A percentile compares a stretch with the other conserved stretches of the same genome.
phyloP scores from a whole-genome alignment of 176 grass and related monocot genomes.

The Rhipidocladum racemiflorum region DNA sequence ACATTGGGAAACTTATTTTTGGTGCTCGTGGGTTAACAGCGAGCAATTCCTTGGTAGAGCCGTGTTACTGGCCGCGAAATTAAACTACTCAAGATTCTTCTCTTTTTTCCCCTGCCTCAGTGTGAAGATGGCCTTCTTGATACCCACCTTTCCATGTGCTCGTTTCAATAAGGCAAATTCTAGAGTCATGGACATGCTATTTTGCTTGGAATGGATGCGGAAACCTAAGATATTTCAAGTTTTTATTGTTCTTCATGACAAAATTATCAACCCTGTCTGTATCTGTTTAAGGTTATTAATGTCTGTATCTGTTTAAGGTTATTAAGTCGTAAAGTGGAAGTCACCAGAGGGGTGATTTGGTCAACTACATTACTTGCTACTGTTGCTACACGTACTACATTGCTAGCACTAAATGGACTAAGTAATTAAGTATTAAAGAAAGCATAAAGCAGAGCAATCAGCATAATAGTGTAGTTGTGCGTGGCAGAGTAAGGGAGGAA shows the following conservation, averaged over 20 bases:
- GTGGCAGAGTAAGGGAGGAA: no score
- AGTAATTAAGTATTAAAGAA: no score
- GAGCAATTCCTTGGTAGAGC: conserved; percentile 41
- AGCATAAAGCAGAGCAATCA: no score
- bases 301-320: no score
- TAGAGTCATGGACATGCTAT: conserved; percentile 17
- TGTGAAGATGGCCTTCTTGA: conserved; percentile 31
- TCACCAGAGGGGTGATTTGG: no score
- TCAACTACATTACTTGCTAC: not conserved
- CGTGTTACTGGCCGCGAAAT: conserved; percentile 8
- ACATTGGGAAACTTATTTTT: conserved; percentile 37
- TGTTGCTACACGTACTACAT: no score
- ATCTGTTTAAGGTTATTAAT: no score
- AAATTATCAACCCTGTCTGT: not conserved
- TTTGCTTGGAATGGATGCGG: conserved; percentile 11
- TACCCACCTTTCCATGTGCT: not conserved
- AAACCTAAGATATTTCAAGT: not conserved
- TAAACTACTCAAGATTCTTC: not conserved
- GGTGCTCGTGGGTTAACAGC: conserved; percentile 37
- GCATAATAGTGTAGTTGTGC: no score
- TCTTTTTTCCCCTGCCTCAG: not conserved
- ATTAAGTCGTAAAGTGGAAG: no score
- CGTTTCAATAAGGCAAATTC: conserved; percentile 48
- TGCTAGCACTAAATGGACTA: no score
- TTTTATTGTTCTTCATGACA: not conserved